A percentile compares a stretch with the other conserved stretches of the same genome.
Conservation (phyloP, 2,329 filamentous ascomycete species). For the Penicillium decumbens region DNA sequence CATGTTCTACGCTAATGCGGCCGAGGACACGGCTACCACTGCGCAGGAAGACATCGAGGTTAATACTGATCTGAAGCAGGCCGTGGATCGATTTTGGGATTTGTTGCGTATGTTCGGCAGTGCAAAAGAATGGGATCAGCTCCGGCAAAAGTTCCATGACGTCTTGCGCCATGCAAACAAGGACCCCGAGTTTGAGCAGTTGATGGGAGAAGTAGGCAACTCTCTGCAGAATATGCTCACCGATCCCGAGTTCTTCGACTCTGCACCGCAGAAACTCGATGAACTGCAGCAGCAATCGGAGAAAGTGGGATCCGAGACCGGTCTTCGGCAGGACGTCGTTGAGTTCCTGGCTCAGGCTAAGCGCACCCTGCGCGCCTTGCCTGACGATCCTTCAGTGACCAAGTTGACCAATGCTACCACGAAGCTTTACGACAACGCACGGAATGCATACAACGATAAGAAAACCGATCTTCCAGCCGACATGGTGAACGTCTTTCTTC, state of each 20-base stretch:
- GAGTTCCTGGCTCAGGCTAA: constrained; percentile 65
- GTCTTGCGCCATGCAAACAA: constrained; percentile 69
- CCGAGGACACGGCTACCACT: constrained; percentile 61
- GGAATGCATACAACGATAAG: constrained; percentile 57
- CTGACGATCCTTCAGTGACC: constrained; percentile 67
- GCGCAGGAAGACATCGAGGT: constrained; percentile 66
- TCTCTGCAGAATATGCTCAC: constrained; percentile 76
- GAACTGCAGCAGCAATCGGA: constrained; percentile 55
- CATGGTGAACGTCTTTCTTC: constrained; percentile 72
- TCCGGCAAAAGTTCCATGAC: constrained; percentile 63
- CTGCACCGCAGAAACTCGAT: constrained; percentile 62
- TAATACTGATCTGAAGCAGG: constrained; percentile 70
- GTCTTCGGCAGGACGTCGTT: constrained; percentile 68
- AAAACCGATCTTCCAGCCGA: constrained; percentile 73
- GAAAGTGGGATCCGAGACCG: constrained; percentile 59
- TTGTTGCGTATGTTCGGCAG: constrained; percentile 78
- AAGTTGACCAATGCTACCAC: constrained; percentile 63
- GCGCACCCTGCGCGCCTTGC: constrained; percentile 62
- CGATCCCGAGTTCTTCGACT: constrained; percentile 79
- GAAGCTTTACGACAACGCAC: constrained; percentile 67
- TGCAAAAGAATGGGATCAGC: constrained; percentile 65
- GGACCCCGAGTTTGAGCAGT: constrained; percentile 75
- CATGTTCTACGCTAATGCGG: constrained; percentile 67
- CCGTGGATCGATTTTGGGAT: constrained; percentile 73
- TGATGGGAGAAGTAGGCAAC: constrained; percentile 68